Base-by-base conservation (phyloP, 495 filamentous ascomycete species). In the Acidomyces sp. region DNA sequence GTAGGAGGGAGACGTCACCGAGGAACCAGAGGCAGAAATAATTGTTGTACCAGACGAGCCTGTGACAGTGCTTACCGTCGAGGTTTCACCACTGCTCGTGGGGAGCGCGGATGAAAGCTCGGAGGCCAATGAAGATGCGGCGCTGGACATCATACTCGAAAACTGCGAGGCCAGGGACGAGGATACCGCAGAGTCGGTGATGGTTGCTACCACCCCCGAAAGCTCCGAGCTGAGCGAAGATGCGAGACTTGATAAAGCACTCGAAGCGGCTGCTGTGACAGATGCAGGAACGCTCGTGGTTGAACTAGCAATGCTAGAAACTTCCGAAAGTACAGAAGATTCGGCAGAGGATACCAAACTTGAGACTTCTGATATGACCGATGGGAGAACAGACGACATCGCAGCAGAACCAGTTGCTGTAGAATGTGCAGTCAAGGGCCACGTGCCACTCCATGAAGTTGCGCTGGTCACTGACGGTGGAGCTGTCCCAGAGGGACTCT, bases 321-420 rank as follows among this genome's bases (percentile, higher is more conserved):
- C 36, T 21, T 26, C 25, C 18, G 36, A 33, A 20, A 45, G 23
- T 9, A 23, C 27, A 12, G 34, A 39, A 15, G 34, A 46, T 12
- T 16, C 35, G 9, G 45, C 43, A n/a, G 53, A 55, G 15, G 53
- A 45, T 1, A 50, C 39, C 2, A 52, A 17, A 25, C 43, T 48
- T 7, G 37, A 38, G 0, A 48, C 39, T 21, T 51, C 47, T 0
- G 54, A 54, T 16, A 45, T 31, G 6, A 23, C 38, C 2, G 44
- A 47, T n/a, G 44, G 41, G 26, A 13, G 9, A 29, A 29, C 26
- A 9, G 26, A 29, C 26, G 26, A 29, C 26, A 29, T 13, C 9
- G 9, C 26, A 9, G 26, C 9, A 29, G 26, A 29, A 13, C 9
- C 26, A 29, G 9, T 13, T 9, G 9, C n/a, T 9, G 13, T 29